A percentile compares a stretch with the other conserved stretches of the same genome.
These are phyloP conservation scores for Saccharomycopsis vini DNA, from an alignment of 805 yeast species.

Conservation along the genomic window DNA sequence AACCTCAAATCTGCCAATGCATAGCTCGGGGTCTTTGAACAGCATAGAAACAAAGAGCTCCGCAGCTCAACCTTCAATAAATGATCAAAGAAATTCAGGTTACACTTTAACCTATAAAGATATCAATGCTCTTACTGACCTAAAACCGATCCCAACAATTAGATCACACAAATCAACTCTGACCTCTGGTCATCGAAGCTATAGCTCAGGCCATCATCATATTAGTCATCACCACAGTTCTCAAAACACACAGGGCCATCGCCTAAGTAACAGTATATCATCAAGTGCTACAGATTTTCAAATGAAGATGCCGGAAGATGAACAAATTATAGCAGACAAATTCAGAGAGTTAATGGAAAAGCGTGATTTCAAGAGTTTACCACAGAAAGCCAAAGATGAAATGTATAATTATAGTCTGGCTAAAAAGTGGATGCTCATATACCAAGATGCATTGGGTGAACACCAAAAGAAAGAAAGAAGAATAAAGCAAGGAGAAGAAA, in stretches of 20 bases:
- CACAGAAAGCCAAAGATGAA: constrained; percentile 66
- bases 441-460: constrained; percentile 79
- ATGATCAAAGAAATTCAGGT: neutral
- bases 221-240: too few relatives aligned
- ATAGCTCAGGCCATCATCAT: neutral
- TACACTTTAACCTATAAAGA: constrained; percentile 17
- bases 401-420: constrained; percentile 66
- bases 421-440: constrained; percentile 85
- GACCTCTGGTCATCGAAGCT: neutral
- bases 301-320: constrained; percentile 56
- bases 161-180: neutral
- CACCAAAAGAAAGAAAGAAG: constrained; percentile 43
- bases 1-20: neutral
- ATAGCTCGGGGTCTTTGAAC: constrained; percentile 2
- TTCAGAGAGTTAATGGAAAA: constrained; percentile 74
- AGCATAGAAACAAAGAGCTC: constrained; percentile 4
- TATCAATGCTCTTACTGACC: constrained; percentile 17
- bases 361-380: constrained; percentile 65
- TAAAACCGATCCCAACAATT: constrained; percentile 19
- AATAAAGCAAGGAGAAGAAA: constrained; percentile 22
- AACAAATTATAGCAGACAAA: constrained; percentile 58
- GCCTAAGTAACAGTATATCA: constrained; percentile 5
- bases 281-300: constrained; percentile 11
- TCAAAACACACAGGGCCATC: neutral
- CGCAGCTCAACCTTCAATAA: constrained; percentile 6